These are phyloP conservation scores for Rubroboletus satanas DNA, from an alignment of 768 basidiomycete genomes.

Conservation along the genomic window DNA sequence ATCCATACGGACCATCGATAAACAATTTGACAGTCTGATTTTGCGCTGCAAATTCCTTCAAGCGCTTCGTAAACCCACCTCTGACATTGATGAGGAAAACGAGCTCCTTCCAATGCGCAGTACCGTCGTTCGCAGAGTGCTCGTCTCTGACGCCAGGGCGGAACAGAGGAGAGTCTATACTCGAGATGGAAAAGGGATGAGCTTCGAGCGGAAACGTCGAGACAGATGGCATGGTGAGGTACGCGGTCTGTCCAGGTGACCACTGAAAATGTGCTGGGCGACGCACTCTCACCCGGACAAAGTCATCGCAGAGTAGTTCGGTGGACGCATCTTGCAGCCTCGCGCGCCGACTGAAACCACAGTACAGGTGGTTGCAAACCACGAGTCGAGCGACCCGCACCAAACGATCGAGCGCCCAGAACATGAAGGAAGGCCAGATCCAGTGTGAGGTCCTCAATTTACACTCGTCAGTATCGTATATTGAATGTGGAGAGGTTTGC, in stretches of 20 bases:
- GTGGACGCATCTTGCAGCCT: conserved; percentile 35
- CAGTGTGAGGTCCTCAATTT: conserved; percentile 19
- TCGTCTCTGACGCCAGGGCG: not conserved
- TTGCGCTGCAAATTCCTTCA: conserved; percentile 33
- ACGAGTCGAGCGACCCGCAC: conserved; percentile 45
- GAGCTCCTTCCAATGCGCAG: conserved; percentile 37
- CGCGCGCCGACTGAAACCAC: conserved; percentile 27
- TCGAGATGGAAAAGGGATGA: conserved; percentile 63
- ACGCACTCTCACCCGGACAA: conserved; percentile 44
- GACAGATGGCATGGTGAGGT: conserved; percentile 46
- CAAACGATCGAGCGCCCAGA: conserved; percentile 45
- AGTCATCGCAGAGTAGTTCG: conserved; percentile 43
- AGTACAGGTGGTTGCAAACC: conserved; percentile 41
- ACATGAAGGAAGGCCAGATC: conserved; percentile 31
- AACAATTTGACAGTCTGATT: conserved; percentile 40
- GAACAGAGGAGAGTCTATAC: conserved; percentile 30
- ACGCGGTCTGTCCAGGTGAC: conserved; percentile 53
- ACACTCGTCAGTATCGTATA: not conserved
- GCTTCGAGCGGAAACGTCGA: conserved; percentile 46
- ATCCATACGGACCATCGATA: conserved; percentile 60
- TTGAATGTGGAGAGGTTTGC: not conserved
- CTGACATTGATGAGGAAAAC: conserved; percentile 57
- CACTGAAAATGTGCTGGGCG: conserved; percentile 48
- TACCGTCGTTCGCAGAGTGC: not conserved
- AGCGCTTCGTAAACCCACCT: conserved; percentile 54